Evolutionary conservation across 345 rosid genomes (phyloP).

Genomic region (Salix udensis): DNA sequence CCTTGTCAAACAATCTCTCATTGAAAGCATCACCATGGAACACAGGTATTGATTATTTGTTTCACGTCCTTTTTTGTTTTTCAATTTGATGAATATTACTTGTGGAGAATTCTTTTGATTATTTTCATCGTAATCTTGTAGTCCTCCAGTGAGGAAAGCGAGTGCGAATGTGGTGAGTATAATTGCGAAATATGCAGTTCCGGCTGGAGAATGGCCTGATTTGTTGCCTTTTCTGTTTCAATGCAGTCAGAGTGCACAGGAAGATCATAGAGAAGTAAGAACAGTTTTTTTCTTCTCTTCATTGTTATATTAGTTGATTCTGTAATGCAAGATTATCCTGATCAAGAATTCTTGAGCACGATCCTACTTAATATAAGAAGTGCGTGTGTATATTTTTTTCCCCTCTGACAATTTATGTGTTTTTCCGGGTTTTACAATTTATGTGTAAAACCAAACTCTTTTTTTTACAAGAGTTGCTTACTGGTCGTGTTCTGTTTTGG

Average conservation of each 20-base stretch:
- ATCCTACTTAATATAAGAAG: not conserved
- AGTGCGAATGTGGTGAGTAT: conserved; percentile 98
- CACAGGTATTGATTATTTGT: conserved; percentile 49
- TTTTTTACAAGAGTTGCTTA: not conserved
- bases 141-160: conserved; percentile 91
- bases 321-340: not conserved
- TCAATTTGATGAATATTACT: not conserved
- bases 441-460: too few relatives aligned
- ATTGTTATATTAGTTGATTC: not conserved
- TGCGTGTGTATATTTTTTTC: not conserved
- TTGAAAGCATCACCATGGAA: conserved; percentile 91
- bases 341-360: not conserved
- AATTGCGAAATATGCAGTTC: conserved; percentile 87
- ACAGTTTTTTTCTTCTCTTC: not conserved
- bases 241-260: conserved; percentile 93
- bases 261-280: conserved; percentile 93
- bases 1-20: conserved; percentile 77
- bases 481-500: conserved; percentile 18
- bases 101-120: not conserved
- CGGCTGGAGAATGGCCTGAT: conserved; percentile 98
- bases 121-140: conserved; percentile 16
- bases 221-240: conserved; percentile 81
- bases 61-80: not conserved
- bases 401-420: not conserved
- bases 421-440: not conserved